Evolutionary conservation across 331 rosid genomes (phyloP), one percentile per base, ranked within the genome.

Genomic region (Arachis monticola): DNA sequence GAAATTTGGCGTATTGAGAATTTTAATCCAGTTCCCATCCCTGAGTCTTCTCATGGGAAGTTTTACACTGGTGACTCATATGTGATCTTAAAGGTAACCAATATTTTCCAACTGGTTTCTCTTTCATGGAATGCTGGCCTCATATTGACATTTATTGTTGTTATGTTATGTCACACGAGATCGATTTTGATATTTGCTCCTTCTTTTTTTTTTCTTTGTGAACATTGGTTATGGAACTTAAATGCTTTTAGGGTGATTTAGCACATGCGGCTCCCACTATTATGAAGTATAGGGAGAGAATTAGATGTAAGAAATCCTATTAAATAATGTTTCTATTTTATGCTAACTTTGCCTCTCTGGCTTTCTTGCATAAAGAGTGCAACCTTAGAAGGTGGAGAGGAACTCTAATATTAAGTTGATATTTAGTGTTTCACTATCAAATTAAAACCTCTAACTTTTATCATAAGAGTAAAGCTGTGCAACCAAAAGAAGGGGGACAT

Each of bases 1-100:
- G 99, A 92, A 87, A 92, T 95, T 78, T 95, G 99, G 99, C 91
- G 93, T 64, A 90, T 95, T 57, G 99, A 95, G 85, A 92, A 89
- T 75, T 92, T 95, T 62, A 79, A 77, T 51, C 98, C 99, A 13
- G 89, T 83, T 84, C 70, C 89, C 5, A 69, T 90, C 69, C 90
- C 95, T 7, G 85, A 90, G 70, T 85, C 91, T 56, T 85, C 94
- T 60, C 53, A 84, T 85, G 99, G 99, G 11, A 92, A 84, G 40
- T 95, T 95, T 83, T 92, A 86, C 80, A 90, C 85, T 0, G 98
- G 99, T 27, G 99, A 95, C 84, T 92, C 97, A 42, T 95, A 95
- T 75, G 75, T 95, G 69, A 78, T 95, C 83, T 71, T 95, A 78
- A 95, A 95, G 89, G 99, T 90, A 83, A 89, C 85, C 69, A 6